Base-by-base conservation (phyloP, 345 rosid genomes). In the Geranium brycei region DNA sequence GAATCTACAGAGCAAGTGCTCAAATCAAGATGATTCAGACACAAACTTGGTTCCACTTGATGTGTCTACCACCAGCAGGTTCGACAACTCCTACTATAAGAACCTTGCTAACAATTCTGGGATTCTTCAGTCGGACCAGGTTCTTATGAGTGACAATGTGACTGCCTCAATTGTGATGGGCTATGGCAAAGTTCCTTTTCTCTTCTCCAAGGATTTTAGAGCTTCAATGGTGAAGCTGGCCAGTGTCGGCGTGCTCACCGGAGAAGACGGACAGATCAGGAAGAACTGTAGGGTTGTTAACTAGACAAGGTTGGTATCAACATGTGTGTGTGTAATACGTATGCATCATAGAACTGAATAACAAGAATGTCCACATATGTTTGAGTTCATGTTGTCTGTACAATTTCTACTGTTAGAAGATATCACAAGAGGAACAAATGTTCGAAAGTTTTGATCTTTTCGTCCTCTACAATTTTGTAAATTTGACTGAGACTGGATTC, bases 51-150 rank as follows among this genome's bases (percentile, higher is more conserved):
- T 69, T 59, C 78, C 86, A 40, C 60, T 87, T 19, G 93, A 87
- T 66, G 28, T 78, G 32, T 66, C 56, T 17, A 78, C 69, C 0
- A 28, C 71, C 13, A 35, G 61, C 62, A 79, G 59, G 65, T 87
- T 87, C 18, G 90, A 87, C 75, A 87, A 83, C 76, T 5, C 12
- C 17, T 87, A 85, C 65, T 85, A 73, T 71, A 70, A 56, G 65
- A 82, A 76, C 40, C 81, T 85, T 4, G 17, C 74, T 51, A 73
- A 38, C 79, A 77, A 64, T 40, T 76, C 89, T 0, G 95, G 88
- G 19, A 66, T 87, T 19, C 83, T 87, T 62, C 86, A 78, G 64
- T 87, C 95, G 6, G 90, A 87, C 77, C 95, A 87, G 59, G 83
- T 78, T 66, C 81, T 87, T 0, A 81, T 82, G 78, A 72, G 74